A percentile compares a stretch with the other conserved stretches of the same genome.
Conservation (phyloP, 2,329 filamentous ascomycete genomes). For the Clonostachys rosea region DNA sequence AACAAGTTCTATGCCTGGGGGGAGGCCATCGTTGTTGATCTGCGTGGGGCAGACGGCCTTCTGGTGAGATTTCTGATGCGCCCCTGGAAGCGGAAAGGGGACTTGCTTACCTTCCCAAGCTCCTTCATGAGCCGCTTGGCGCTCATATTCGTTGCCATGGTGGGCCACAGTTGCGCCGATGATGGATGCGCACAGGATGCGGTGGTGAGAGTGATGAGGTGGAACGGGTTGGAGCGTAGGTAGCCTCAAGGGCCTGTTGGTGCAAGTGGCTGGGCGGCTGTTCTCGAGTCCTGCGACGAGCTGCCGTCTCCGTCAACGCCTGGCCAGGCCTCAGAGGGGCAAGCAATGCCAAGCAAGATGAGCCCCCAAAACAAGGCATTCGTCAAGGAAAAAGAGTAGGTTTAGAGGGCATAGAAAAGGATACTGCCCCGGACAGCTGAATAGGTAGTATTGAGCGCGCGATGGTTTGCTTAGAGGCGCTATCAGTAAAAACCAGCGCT, state of each 20-base stretch:
- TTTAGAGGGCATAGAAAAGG: too few relatives aligned
- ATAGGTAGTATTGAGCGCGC: too few relatives aligned
- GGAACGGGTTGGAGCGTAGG: neutral
- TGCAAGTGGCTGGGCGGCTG: neutral
- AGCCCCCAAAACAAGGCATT: too few relatives aligned
- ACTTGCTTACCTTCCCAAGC: slow-evolving; percentile 43
- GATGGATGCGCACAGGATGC: neutral
- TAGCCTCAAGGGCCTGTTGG: neutral
- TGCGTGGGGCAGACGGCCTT: slow-evolving; percentile 15
- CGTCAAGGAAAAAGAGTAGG: too few relatives aligned
- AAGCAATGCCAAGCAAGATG: too few relatives aligned
- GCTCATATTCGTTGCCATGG: slow-evolving; percentile 40
- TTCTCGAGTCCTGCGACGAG: too few relatives aligned
- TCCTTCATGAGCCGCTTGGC: slow-evolving; percentile 57
- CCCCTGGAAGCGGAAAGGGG: neutral
- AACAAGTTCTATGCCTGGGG: slow-evolving; percentile 72
- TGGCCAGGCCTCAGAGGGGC: too few relatives aligned
- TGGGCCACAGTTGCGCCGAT: neutral
- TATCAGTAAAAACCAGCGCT: too few relatives aligned
- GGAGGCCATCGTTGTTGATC: slow-evolving; percentile 50
- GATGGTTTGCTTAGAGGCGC: too few relatives aligned
- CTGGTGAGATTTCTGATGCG: neutral
- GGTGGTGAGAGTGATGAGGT: neutral
- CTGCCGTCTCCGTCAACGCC: too few relatives aligned
- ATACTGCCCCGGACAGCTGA: too few relatives aligned